phyloP scores from a whole-genome alignment of 768 basidiomycete species.

The Tulasnella sp. region DNA sequence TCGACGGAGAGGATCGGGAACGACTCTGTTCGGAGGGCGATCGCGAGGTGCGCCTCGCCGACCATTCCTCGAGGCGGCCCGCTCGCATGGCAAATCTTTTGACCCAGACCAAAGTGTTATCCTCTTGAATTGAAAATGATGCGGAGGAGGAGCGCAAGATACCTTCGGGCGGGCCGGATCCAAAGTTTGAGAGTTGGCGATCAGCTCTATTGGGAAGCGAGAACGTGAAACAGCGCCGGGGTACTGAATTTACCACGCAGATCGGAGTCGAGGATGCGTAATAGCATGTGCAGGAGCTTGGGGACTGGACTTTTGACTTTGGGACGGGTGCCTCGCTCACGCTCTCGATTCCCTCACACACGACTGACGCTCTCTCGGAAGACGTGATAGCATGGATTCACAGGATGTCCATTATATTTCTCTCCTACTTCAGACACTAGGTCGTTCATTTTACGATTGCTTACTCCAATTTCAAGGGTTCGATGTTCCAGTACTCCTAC shows the following conservation, averaged over 20 bases:
- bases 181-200: no score
- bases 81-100: neutral
- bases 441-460: neutral
- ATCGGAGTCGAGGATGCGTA: no score
- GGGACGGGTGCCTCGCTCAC: no score
- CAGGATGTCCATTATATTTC: neutral
- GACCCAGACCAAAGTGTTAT: neutral
- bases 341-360: no score
- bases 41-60: neutral
- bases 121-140: no score
- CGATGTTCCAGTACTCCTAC: constrained; percentile 69
- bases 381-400: neutral
- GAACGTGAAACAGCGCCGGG: no score
- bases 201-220: no score
- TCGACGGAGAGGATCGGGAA: neutral
- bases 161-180: no score
- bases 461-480: constrained; percentile 22
- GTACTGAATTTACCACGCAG: no score
- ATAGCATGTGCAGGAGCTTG: no score
- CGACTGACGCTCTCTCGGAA: neutral
- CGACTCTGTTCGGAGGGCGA: neutral
- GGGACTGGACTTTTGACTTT: no score
- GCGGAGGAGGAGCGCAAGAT: no score
- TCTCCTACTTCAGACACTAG: neutral
- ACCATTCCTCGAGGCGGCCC: neutral